Evolutionary conservation across 768 basidiomycete species (phyloP), one percentile per base, ranked within the genome.

Genomic region (Mycena galopus): DNA sequence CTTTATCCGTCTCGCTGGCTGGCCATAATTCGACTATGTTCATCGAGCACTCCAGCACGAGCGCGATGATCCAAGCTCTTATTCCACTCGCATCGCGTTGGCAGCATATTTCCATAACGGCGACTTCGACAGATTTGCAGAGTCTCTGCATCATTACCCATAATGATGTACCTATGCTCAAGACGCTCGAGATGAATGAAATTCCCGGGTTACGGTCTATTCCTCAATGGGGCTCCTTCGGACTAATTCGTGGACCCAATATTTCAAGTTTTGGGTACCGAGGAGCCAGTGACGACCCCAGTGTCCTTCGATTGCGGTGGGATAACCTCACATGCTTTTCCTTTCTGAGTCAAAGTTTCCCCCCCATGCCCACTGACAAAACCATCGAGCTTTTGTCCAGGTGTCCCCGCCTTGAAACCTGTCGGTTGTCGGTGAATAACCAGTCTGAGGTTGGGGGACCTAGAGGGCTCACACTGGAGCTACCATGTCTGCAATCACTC

Each of bases 71-170:
- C 14, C 17, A 62, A 25, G 60, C 51, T 12, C 25, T 69, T 2
- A 42, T 59, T 29, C 60, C 61, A 7, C 56, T 69, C 14, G 60
- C 68, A 21, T 25, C 35, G 10, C 68, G 68, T 4, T 69, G 68
- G 68, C 60, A 33, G 39, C 16, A 69, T 25, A 47, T 69, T 39
- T 16, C 33, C 9, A 21, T 69, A 4, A 30, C 33, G 1, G n/a
- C 25, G 11, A 37, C 50, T n/a, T 27, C 25, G 12, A 2, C 47
- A 4, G 61, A 8, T 1, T 25, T 69, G 17, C 16, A 44, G 0
- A 12, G 27, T 25, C 14, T 63, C 12, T 55, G 39, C 7, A 42
- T 4, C 16, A 60, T 69, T 11, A 47, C 68, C 3, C 53, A 30
- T 23, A 27, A 14, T 5, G 68, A 69, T n/a, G 55, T 64, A 10